Evolutionary conservation across 352 stramenopile species (phyloP).

Genomic region (Globisporangium perplexum): DNA sequence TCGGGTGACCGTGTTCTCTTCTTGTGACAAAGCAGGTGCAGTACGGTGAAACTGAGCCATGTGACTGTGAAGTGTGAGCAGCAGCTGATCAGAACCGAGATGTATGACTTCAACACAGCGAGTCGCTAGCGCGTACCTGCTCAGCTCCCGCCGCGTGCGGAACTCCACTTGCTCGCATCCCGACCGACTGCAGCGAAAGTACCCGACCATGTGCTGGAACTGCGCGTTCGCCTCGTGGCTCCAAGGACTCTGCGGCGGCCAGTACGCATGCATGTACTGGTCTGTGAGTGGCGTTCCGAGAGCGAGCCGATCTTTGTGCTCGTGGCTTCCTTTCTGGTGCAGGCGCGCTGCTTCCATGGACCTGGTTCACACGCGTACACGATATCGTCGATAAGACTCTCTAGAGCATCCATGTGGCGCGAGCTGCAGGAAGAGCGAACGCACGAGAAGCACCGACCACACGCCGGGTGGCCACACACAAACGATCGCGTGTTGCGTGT

Average conservation of each 20-base stretch:
- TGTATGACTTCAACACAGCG: background rate
- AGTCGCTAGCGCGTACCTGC: constrained; percentile 12
- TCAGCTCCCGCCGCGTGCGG: constrained; percentile 32
- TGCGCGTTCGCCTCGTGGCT: constrained; percentile 21
- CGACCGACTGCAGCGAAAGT: constrained; percentile 29
- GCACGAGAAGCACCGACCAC: constrained; percentile 55
- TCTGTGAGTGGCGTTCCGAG: constrained; percentile 31
- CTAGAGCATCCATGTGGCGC: background rate
- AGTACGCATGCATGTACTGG: constrained; percentile 59
- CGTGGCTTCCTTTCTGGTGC: constrained; percentile 37
- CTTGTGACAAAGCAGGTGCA: background rate
- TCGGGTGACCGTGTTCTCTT: background rate
- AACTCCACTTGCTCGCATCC: constrained; percentile 36
- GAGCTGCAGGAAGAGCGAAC: background rate
- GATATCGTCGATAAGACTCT: background rate
- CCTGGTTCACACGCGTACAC: constrained; percentile 8
- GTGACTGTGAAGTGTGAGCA: background rate
- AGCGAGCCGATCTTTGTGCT: constrained; percentile 33
- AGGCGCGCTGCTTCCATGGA: constrained; percentile 42
- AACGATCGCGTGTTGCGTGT: constrained; percentile 37
- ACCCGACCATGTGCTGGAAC: constrained; percentile 31
- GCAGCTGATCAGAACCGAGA: background rate
- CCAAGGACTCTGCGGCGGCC: constrained; percentile 43
- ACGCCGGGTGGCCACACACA: constrained; percentile 47
- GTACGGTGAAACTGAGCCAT: background rate